Percentiles rank a stretch among this genome's conserved stretches.
Evolutionary conservation across 2,329 filamentous ascomycete species (phyloP).

Genomic region (Zasmidium citrigriseum): DNA sequence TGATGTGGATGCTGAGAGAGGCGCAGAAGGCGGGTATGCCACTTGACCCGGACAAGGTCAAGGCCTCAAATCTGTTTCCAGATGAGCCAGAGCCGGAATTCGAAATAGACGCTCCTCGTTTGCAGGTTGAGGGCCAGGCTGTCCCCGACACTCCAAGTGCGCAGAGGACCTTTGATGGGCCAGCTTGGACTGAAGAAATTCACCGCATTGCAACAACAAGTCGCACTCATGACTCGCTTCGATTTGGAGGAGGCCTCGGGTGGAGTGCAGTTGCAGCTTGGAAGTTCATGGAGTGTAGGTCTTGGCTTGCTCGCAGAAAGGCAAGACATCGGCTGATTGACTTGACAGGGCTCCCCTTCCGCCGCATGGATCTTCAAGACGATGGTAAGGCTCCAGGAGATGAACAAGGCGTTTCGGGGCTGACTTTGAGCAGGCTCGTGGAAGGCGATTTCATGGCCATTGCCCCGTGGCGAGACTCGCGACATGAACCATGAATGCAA

Average conservation of each 20-base stretch:
- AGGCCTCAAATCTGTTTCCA: slow-evolving; percentile 14
- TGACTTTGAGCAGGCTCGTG: no score
- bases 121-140: slow-evolving; percentile 10
- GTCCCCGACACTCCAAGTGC: background rate
- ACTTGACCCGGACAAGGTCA: slow-evolving; percentile 65
- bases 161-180: background rate
- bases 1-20: slow-evolving; percentile 60
- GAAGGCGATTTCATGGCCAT: slow-evolving; percentile 78
- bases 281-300: slow-evolving; percentile 6
- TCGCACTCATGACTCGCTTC: slow-evolving; percentile 14
- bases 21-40: slow-evolving; percentile 65
- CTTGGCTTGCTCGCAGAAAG: background rate
- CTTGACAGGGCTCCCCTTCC: slow-evolving; percentile 5
- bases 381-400: slow-evolving; percentile 48
- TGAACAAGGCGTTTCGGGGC: no score
- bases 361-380: slow-evolving; percentile 69
- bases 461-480: slow-evolving; percentile 74
- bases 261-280: slow-evolving; percentile 8
- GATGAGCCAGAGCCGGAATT: background rate
- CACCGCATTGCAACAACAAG: slow-evolving; percentile 7
- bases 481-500: slow-evolving; percentile 71
- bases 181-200: slow-evolving; percentile 6
- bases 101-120: slow-evolving; percentile 3
- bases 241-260: slow-evolving; percentile 12
- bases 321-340: background rate